Evolutionary conservation across 2,329 filamentous ascomycete genomes (phyloP), one percentile per base, ranked within the genome.

Genomic region (Bertia moriformis): DNA sequence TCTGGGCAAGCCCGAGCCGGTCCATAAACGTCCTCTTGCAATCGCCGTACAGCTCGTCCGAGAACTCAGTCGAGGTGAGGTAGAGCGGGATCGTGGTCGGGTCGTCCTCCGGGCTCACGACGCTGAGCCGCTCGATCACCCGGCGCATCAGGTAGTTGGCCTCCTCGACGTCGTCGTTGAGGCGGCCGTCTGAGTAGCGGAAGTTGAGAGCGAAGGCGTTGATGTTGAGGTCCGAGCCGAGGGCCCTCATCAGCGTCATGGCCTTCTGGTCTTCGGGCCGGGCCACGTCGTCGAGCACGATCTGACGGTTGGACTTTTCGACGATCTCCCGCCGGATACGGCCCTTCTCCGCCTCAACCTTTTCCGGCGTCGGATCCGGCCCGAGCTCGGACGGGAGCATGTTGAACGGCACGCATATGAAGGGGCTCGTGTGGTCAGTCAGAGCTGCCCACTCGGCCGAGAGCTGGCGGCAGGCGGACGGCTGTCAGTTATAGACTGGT

Each of bases 221-320:
- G 45, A 68, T 65, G 45, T 63, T 66, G 4, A 62, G 49, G n/a
- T 67, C 64, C 0, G 62, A 64, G 0, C 63, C 63, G 1, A 67
- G 43, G 0, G 54, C 50, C 0, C 57, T 52, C 19, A 68, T 54
- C 1, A 66, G 48, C 4, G 51, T 48, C 45, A 63, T 57, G 0
- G 57, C 56, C 15, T 60, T 54, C 3, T 48, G 39, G 1, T 53
- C 49, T 2, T 47, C 43, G 1, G 48, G 50, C 2, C 49, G 49
- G 14, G 32, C 42, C 13, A 30, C 44, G 24, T 55, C 48, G 3
- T 54, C 54, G 0, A 42, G 38, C 12, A 57, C 47, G 37, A 67
- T 59, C 4, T 58, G 45, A 1, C 44, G 33, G 38, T 66, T 63
- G 1, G 50, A 48, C 37, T 56, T 58, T 1, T 48, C 43, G 14